phyloP scores from a whole-genome alignment of 441 rosid species.

The Eutrema salsugineum region DNA sequence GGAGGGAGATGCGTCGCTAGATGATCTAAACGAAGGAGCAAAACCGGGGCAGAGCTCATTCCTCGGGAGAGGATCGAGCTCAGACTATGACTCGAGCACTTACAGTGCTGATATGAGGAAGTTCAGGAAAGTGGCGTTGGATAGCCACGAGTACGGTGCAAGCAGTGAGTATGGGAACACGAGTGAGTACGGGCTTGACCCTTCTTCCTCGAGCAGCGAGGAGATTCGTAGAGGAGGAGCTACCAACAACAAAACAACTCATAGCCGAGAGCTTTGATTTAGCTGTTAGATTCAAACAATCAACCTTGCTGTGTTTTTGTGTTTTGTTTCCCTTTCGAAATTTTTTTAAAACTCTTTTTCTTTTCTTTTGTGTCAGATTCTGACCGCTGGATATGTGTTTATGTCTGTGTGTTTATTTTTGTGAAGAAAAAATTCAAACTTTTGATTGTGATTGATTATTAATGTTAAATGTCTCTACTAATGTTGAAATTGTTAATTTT shows the following conservation, averaged over 20 bases:
- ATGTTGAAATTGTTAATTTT: not conserved
- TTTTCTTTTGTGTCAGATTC: not conserved
- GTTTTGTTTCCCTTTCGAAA: not conserved
- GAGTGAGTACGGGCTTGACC: conserved; percentile 55
- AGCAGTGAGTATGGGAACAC: conserved; percentile 69
- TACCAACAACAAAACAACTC: conserved; percentile 18
- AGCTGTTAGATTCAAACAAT: conserved; percentile 27
- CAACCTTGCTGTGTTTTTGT: conserved; percentile 19
- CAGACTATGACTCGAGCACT: conserved; percentile 37
- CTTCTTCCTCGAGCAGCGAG: conserved; percentile 56
- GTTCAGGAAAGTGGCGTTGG: conserved; percentile 46
- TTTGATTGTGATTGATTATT: conserved; percentile 22
- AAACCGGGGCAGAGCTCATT: conserved; percentile 35
- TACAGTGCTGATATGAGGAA: conserved; percentile 50
- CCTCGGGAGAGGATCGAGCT: conserved; percentile 29
- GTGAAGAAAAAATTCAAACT: not conserved
- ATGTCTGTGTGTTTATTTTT: not conserved
- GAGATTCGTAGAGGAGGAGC: conserved; percentile 20
- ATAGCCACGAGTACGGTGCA: conserved; percentile 38
- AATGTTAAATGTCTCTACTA: conserved; percentile 10
- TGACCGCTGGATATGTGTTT: conserved; percentile 20
- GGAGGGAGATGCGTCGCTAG: conserved; percentile 70
- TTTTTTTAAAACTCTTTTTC: not conserved
- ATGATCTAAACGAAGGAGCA: conserved; percentile 51
- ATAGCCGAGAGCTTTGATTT: conserved; percentile 19